Base-by-base conservation (phyloP, 108 stramenopile genomes). In the Pseudonitzschia pungens region DNA sequence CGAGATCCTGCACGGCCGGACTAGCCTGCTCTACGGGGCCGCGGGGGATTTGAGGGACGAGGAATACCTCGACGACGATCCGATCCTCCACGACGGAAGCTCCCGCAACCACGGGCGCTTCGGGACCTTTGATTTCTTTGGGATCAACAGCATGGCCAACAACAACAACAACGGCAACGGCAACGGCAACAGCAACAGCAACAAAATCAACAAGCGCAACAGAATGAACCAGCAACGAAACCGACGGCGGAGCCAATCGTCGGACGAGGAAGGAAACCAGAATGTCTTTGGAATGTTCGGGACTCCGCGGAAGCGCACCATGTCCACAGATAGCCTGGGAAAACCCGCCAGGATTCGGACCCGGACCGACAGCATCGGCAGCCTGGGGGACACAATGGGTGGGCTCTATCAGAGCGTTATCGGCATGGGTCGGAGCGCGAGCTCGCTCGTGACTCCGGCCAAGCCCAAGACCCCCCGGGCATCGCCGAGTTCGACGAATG, bases 111-210 rank as follows among this genome's bases (percentile, higher is more conserved):
- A 8, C 2, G 66, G 66, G n/a, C 42, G 66, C 40, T 67, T 67
- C 42, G 44, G 66, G n/a, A 65, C 64, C 32, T 67, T 67, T 29
- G 66, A 67, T 29, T 67, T 67, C 42, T 67, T 67, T 67, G 66
- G 66, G 14, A 51, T 67, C 33, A 67, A 67, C 44, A 41, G 8
- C 32, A 36, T 28, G 22, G 31, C 62, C 16, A 10, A 9, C 50
- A n/a, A 51, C 2, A 3, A 9, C n/a, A 51, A n/a, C 4, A 51
- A 1, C 10, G 45, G 1, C 45, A 18, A 48, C 5, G 14, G 6
- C 36, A 36, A 36, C 36, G 4, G 36, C 45, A 18, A 18, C 14
- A 4, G 14, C 45, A 14, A 18, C 18, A 4, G 45, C 14, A 48
- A 48, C 14, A 43, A 43, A 43, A 43, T 9, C 42, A 11, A 43